phyloP scores from a whole-genome alignment of 345 rosid genomes.

The Xanthoceras sorbifolium region DNA sequence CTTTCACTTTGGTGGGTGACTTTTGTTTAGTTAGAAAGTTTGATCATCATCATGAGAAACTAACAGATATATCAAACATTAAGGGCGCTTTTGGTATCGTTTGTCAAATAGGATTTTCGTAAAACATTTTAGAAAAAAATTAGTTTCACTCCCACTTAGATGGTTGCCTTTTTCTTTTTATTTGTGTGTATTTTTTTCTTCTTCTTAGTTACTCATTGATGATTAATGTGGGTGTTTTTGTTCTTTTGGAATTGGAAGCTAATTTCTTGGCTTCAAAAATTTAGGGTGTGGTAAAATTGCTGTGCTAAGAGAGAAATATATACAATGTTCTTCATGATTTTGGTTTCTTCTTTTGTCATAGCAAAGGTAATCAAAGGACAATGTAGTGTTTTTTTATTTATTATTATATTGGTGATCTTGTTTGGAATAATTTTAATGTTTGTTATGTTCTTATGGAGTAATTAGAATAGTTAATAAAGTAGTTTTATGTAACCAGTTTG shows the following conservation, averaged over 20 bases:
- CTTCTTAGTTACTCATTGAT: not conserved
- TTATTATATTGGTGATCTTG: not conserved
- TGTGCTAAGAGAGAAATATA: not conserved
- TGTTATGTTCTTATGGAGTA: not conserved
- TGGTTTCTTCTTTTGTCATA: not conserved
- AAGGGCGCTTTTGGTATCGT: not conserved
- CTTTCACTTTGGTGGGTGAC: not conserved
- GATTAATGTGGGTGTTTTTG: not conserved
- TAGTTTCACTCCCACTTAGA: not conserved
- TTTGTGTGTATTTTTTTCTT: not conserved
- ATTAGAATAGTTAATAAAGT: not conserved
- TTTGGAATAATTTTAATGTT: not conserved
- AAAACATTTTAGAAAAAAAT: not conserved
- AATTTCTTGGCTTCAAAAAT: not conserved
- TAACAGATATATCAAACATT: not conserved
- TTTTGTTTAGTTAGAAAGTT: not conserved
- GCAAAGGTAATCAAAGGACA: not conserved
- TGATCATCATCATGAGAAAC: not conserved
- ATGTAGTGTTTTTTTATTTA: not conserved
- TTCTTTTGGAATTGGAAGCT: not conserved
- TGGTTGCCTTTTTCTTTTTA: not conserved
- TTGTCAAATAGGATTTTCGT: not conserved
- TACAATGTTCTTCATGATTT: not conserved
- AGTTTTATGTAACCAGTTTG: constrained; percentile 5
- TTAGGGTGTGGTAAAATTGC: not conserved